Evolutionary conservation across 179 eudicot species (phyloP).

Genomic region (Silene noctiflora): DNA sequence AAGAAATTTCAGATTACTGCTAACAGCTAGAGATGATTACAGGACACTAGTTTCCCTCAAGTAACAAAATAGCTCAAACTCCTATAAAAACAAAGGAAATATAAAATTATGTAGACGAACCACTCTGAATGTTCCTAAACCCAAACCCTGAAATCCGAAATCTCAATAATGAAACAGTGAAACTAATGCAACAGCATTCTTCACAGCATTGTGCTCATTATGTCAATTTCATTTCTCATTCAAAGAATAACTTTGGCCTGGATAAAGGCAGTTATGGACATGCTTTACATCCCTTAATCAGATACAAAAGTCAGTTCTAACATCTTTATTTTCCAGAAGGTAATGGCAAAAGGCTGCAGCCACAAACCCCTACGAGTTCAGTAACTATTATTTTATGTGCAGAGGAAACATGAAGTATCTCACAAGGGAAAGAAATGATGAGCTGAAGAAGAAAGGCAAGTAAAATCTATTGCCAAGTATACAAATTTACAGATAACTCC

Average conservation of each 20-base stretch:
- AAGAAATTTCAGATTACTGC: constrained; percentile 6
- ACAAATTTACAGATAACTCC: too few species aligned
- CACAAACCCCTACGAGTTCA: not conserved
- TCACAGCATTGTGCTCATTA: not conserved
- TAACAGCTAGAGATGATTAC: not conserved
- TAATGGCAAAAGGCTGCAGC: not conserved
- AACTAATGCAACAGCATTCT: constrained; percentile 1
- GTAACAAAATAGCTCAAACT: not conserved
- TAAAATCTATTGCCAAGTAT: not conserved
- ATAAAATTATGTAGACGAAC: not conserved
- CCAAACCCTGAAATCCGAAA: not conserved
- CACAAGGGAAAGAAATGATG: not conserved
- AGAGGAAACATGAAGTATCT: not conserved
- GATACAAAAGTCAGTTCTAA: not conserved
- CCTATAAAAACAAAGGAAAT: not conserved
- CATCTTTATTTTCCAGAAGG: not conserved
- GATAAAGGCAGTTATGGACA: not conserved
- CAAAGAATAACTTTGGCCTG: too few species aligned
- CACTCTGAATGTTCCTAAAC: not conserved
- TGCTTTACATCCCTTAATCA: not conserved
- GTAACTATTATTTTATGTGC: not conserved
- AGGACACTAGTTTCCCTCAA: not conserved
- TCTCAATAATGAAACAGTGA: not conserved
- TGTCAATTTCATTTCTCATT: not conserved
- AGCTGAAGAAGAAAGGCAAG: not conserved